phyloP scores from a whole-genome alignment of 192 early-diverging fungal species.

The Pilaira anomala region DNA sequence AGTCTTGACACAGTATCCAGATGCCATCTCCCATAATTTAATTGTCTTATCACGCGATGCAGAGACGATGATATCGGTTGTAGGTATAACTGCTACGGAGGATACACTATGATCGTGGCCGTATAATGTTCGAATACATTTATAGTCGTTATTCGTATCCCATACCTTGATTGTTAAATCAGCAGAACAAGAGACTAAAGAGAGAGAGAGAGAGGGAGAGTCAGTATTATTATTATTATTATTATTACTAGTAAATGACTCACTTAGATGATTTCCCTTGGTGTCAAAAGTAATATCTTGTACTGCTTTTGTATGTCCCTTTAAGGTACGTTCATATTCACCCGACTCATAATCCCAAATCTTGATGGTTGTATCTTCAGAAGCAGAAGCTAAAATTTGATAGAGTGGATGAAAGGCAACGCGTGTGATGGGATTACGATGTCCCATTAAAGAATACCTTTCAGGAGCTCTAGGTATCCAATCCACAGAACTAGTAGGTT shows the following conservation, averaged over 20 bases:
- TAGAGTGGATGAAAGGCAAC: conserved; percentile 89
- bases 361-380: conserved; percentile 90
- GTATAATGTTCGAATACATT: conserved; percentile 80
- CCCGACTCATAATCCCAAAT: conserved; percentile 95
- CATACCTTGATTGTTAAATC: conserved; percentile 92
- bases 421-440: conserved; percentile 76
- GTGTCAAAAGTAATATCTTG: conserved; percentile 82
- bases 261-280: conserved; percentile 80
- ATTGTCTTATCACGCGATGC: conserved; percentile 89
- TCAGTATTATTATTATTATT: not conserved
- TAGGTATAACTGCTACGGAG: conserved; percentile 70
- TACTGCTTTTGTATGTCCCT: conserved; percentile 96
- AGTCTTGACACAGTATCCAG: conserved; percentile 85
- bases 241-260: not conserved
- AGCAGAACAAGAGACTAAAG: conserved; percentile 78
- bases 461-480: conserved; percentile 87
- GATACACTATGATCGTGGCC: conserved; percentile 96
- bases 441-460: conserved; percentile 66
- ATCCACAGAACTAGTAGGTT: conserved; percentile 56
- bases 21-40: conserved; percentile 83
- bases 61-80: conserved; percentile 79
- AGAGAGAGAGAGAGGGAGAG: too few relatives aligned
- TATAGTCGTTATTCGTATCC: conserved; percentile 82
- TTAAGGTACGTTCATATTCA: conserved; percentile 87
- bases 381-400: conserved; percentile 76